These are phyloP conservation scores for Secale cereale DNA, from an alignment of 176 grass and related monocot species.

Conservation along the genomic window DNA sequence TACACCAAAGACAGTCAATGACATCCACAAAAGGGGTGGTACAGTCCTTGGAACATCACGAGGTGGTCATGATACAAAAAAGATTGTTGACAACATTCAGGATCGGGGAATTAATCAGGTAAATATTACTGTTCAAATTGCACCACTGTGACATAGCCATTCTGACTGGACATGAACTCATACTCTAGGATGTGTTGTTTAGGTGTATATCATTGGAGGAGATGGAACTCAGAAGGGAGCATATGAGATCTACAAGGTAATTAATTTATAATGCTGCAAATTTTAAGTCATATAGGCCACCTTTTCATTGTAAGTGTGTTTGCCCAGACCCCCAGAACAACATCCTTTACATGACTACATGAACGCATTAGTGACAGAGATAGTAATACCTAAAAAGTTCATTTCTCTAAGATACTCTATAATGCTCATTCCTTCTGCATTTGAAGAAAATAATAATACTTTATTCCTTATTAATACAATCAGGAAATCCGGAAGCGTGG, in stretches of 20 bases:
- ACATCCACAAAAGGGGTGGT: conserved; percentile 95
- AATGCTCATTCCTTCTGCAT: background rate
- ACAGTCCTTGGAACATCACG: conserved; percentile 93
- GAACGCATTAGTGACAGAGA: background rate
- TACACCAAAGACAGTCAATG: conserved; percentile 91
- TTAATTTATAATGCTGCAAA: background rate
- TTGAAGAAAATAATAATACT: background rate
- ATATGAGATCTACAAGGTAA: conserved; percentile 84
- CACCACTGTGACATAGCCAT: background rate
- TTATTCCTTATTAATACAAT: conserved; percentile 6
- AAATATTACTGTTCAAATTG: conserved; percentile 22
- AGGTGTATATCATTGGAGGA: conserved; percentile 87
- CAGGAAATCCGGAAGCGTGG: conserved; percentile 86
- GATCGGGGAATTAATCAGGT: conserved; percentile 99
- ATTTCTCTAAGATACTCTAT: background rate
- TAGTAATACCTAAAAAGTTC: background rate
- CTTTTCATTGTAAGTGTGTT: background rate
- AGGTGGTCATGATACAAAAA: conserved; percentile 90
- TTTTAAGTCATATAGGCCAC: background rate
- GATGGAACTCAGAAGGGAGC: conserved; percentile 93
- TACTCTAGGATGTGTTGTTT: conserved; percentile 2
- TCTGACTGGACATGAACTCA: conserved; percentile 16
- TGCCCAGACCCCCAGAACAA: background rate
- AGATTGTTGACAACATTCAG: conserved; percentile 96
- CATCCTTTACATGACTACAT: background rate